Evolutionary conservation across 2,329 filamentous ascomycete species (phyloP), one percentile per base, ranked within the genome.

Genomic region (Xylariaceae sp.): DNA sequence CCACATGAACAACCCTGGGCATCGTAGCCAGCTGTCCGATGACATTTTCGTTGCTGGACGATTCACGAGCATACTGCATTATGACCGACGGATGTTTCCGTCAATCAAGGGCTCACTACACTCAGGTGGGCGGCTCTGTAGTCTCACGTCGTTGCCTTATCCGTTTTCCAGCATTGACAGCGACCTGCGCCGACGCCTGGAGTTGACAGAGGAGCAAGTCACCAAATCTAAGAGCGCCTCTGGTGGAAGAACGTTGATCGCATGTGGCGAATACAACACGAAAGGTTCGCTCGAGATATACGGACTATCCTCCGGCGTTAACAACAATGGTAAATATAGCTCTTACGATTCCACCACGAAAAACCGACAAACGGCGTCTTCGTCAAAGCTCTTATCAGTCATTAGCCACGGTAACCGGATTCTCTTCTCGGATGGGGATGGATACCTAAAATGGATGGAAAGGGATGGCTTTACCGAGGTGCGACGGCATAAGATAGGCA

Each of bases 281-380:
- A 92, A 94, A 69, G 92, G 92, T 0, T 92, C 88, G 0, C 75
- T 97, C 1, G 92, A 97, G 66, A 74, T 96, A n/a, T 96, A 95
- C 68, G 84, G 84, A 13, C 72, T 89, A 1, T 75, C 72, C 21
- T 71, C 71, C 64, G 58, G 67, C 15, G 22, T 21, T 7, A 54
- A 53, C 39, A 47, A 51, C 6, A 34, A 22, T 21, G 30, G 19
- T 10, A 64, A 36, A 65, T 67, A 30, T 64, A 61, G 60, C 58
- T 69, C 72, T 44, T 73, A 76, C 43, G 75, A 77, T 47, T 79
- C 78, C 19, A 72, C 74, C 12, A 83, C 85, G 68, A 85, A 86
- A 60, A 97, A 97, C 63, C 84, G 92, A 0, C 89, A 95, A 67
- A 92, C 88, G 3, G 88, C 88, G 0, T 88, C 88, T 1, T 79